Evolutionary conservation across 176 grass and related monocot genomes (phyloP), one percentile per base, ranked within the genome.

Genomic region (Microstegium vimineum): DNA sequence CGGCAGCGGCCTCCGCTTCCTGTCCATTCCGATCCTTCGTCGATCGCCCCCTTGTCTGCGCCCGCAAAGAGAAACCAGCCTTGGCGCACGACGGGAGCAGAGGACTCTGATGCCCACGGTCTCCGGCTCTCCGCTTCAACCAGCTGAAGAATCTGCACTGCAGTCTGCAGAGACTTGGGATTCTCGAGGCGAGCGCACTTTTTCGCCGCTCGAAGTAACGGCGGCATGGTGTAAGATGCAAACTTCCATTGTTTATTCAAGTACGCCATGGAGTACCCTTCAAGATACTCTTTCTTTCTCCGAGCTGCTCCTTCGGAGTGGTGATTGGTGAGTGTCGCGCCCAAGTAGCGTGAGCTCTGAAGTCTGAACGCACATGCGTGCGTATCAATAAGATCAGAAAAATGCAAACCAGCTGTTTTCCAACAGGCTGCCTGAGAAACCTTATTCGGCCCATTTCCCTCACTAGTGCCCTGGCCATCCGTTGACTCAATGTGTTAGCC

Each of bases 171-270:
- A n/a, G 84, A 46, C 28, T 62, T 36, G 36, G 34, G 46, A 26
- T 34, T 52, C 42, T 52, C 42, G 20, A 1, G 22, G 11, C 27
- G 28, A 6, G 16, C 22, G 22, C 76, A 32, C 72, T 57, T 76
- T 87, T 87, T 59, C 67, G 47, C 79, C 51, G 64, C 38, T 69
- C n/a, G 51, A 82, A 87, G 86, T 5, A 87, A 87, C 43, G 20
- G 22, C 28, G 40, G 35, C 72, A 5, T 82, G 31, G 79, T 52
- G 85, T 87, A 16, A 71, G 85, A 87, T 71, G 42, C 73, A 77
- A 71, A 70, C 64, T 62, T 82, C 11, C 64, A 3, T 37, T 77
- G 73, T 82, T 86, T 86, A 30, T 51, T 16, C 17, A 51, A 18
- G 5, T 22, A 69, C 1, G 36, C 18, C 8, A n/a, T n/a, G n/a